A percentile compares a stretch with the other conserved stretches of the same genome.
These are phyloP conservation scores for Nicotiana tabacum DNA, from an alignment of 257 asterid species.

Conservation along the genomic window DNA sequence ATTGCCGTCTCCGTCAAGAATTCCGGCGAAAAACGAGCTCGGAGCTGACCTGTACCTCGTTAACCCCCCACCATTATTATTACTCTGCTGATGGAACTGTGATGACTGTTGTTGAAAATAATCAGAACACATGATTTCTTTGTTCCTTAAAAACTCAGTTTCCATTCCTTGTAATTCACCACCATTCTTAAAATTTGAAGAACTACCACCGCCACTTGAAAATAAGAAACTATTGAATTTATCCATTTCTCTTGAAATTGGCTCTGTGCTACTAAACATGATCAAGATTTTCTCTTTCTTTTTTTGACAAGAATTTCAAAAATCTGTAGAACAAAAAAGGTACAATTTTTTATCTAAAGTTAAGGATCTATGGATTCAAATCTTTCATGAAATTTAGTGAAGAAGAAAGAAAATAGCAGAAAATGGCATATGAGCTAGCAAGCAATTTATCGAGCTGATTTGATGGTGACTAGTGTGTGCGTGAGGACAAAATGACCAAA, in stretches of 20 bases:
- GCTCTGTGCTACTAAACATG: conserved; percentile 33
- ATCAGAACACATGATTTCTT: conserved; percentile 33
- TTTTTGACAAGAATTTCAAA: background rate
- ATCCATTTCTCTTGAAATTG: conserved; percentile 42
- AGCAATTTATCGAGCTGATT: conserved; percentile 2
- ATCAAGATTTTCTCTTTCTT: background rate
- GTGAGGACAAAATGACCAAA: background rate
- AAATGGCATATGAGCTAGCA: conserved; percentile 9
- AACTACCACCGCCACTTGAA: conserved; percentile 13
- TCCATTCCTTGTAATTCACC: background rate
- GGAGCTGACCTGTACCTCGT: conserved; percentile 78
- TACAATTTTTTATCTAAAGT: background rate
- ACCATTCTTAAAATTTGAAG: conserved; percentile 23
- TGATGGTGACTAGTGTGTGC: background rate
- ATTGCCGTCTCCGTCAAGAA: conserved; percentile 30
- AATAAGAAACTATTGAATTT: conserved; percentile 17
- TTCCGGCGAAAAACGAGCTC: conserved; percentile 54
- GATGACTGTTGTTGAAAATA: conserved; percentile 21
- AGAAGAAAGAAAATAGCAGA: background rate
- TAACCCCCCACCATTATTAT: conserved; percentile 32
- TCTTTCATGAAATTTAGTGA: background rate
- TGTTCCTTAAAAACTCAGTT: conserved; percentile 27
- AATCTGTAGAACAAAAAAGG: background rate
- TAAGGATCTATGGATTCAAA: background rate
- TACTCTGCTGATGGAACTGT: conserved; percentile 17